Evolutionary conservation across 75 land plant species (phyloP), one percentile per base, ranked within the genome.

Genomic region (Larix kaempferi): DNA sequence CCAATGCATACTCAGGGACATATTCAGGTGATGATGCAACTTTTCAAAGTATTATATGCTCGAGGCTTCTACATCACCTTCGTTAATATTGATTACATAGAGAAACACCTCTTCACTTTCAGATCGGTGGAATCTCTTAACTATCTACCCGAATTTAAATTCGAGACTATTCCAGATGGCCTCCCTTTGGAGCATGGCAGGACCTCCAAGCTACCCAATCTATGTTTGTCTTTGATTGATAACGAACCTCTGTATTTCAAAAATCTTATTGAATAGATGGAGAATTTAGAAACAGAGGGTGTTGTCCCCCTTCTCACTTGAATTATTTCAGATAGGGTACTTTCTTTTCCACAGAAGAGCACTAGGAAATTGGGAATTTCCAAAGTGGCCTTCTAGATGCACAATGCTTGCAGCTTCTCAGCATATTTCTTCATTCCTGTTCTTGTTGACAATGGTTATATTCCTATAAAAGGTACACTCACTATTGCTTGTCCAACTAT

Each of bases 121-220:
- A 1, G 52, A 44, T 44, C 52, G 52, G 52, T 44, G 52, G 8
- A 44, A 1, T 6, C 52, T 10, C 76, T 7, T 59, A 61, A 17
- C 12, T 56, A 29, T 37, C 75, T 1, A 8, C 67, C 23, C 35
- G 55, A 44, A 56, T 55, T 82, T 37, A 27, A 44, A 11, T 82
- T 82, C 41, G 59, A 77, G 80, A n/a, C 71, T 59, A 72, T 82
- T 19, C 80, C 84, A 26, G 84, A 82, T 21, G 84, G 84, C 22
- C 80, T 82, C 14, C 80, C 80, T 37, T 71, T 77, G 0, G 56
- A 71, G 1, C 41, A 57, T 22, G 76, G 56, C 56, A 66, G 62
- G 52, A 78, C 80, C 29, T 74, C 64, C 25, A 67, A 77, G 44
- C 56, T 82, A 15, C n/a, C 56, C 6, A 22, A 72, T 13, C 59